Evolutionary conservation across 106 monocot genomes (phyloP).

Genomic region (Dendrobium chrysotoxum): DNA sequence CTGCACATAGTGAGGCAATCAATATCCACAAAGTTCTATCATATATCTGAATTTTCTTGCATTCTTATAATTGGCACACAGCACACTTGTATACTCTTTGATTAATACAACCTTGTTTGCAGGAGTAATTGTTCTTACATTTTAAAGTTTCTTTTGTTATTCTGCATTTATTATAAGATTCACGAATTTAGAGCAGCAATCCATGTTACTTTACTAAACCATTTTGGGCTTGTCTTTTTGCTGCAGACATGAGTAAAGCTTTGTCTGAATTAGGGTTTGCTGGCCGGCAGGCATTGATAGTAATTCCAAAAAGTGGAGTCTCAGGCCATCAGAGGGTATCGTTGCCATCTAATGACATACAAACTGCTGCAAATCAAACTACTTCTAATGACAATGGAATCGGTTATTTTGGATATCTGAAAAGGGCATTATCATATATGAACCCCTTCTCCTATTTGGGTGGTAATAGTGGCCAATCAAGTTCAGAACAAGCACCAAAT

Average conservation of each 20-base stretch:
- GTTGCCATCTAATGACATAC: conserved; percentile 17
- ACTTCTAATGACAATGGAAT: conserved; percentile 17
- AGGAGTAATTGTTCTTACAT: not conserved
- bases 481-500: conserved; percentile 25
- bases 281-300: conserved; percentile 64
- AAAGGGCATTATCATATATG: conserved; percentile 47
- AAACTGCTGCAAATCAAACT: conserved; percentile 8
- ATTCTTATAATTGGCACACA: not conserved
- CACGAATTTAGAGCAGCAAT: not conserved
- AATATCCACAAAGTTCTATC: not conserved
- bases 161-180: not conserved
- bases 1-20: too few species aligned
- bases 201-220: not conserved
- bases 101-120: not conserved
- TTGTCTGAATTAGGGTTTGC: conserved; percentile 66
- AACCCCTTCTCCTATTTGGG: conserved; percentile 82
- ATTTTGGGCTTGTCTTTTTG: not conserved
- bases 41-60: not conserved
- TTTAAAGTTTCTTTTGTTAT: not conserved
- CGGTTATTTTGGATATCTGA: conserved; percentile 70
- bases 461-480: conserved; percentile 24
- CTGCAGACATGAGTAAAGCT: conserved; percentile 65
- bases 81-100: not conserved
- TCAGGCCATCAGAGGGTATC: conserved; percentile 11
- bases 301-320: conserved; percentile 46